These are phyloP conservation scores for Boletus smithii DNA, from an alignment of 1,284 basidiomycete species.

Conservation along the genomic window DNA sequence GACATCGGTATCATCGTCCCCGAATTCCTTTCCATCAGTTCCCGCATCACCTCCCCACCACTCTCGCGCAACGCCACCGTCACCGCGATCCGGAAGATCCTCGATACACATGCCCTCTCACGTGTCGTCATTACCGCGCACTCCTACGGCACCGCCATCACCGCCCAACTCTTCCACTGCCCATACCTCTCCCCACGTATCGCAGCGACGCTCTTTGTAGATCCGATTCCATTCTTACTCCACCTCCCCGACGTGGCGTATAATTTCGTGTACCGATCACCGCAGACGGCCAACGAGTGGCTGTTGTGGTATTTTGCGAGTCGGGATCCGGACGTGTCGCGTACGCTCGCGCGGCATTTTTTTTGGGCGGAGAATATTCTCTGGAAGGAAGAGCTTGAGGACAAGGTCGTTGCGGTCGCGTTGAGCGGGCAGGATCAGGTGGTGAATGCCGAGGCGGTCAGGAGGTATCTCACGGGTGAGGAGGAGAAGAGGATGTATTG, in stretches of 20 bases:
- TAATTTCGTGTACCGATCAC: slow-evolving; percentile 62
- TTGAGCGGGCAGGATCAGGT: slow-evolving; percentile 58
- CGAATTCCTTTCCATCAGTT: slow-evolving; percentile 58
- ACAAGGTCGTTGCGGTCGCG: slow-evolving; percentile 38
- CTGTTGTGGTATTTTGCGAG: slow-evolving; percentile 66
- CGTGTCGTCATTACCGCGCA: slow-evolving; percentile 50
- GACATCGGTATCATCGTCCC: slow-evolving; percentile 55
- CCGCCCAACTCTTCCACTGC: slow-evolving; percentile 46
- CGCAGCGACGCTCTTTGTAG: slow-evolving; percentile 47
- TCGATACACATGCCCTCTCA: slow-evolving; percentile 41
- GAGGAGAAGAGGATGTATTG: slow-evolving; percentile 34
- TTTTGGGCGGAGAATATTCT: slow-evolving; percentile 63
- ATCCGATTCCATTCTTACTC: slow-evolving; percentile 63
- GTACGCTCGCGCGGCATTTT: slow-evolving; percentile 55
- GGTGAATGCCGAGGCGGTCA: slow-evolving; percentile 48
- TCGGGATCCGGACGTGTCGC: slow-evolving; percentile 58
- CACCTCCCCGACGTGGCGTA: slow-evolving; percentile 58
- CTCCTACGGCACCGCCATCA: slow-evolving; percentile 62
- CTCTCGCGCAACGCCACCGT: slow-evolving; percentile 21
- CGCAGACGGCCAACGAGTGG: slow-evolving; percentile 56
- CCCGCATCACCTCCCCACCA: slow-evolving; percentile 48
- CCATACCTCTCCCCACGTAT: slow-evolving; percentile 35
- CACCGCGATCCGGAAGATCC: slow-evolving; percentile 35
- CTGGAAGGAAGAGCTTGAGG: slow-evolving; percentile 55
- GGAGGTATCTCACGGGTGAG: slow-evolving; percentile 50